Evolutionary conservation across 192 early-diverging fungal species (phyloP), one percentile per base, ranked within the genome.

Genomic region (Lobosporangium transversale): DNA sequence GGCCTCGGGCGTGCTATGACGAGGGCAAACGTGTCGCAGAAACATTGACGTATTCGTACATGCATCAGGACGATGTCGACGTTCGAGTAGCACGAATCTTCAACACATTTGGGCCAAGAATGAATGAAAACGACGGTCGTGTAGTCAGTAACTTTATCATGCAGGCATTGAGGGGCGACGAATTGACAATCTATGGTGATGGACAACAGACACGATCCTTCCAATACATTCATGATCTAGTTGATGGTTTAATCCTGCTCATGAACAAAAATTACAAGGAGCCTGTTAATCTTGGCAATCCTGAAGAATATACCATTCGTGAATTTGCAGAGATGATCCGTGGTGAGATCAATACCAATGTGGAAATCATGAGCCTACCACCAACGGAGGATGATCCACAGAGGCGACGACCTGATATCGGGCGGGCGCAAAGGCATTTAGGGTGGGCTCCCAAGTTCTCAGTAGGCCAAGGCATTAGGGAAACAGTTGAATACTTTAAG

Each of bases 131-230:
- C 54, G 93, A 94, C 67, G 93, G 93, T 15, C 85, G 93, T 20
- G 93, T 94, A 26, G 91, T 94, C 15, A 89, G 88, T 68, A 94
- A 94, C 70, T 94, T 94, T 58, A 94, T 94, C 66, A 89, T 93
- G 74, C 93, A 94, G 73, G 90, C 92, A 1, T 68, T 94, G 20
- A 81, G 85, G 44, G 90, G 91, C 3, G 84, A 94, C 66, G 81
- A 90, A 35, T 50, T 94, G 29, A 94, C 93, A 20, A 81, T 94
- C 11, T 94, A 93, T 78, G 93, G 93, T 15, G 90, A 90, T 53
- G 93, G 93, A 14, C 65, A 68, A 14, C 90, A 94, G 64, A 94
- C 93, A 2, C 82, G 93, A 29, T 93, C 90, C 31, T 94, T 94
- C 80, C 92, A 94, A 67, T 94, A 94, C 55, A 83, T 94, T 11